A percentile compares a stretch with the other conserved stretches of the same genome.
Evolutionary conservation across 441 rosid species (phyloP).

Genomic region (Erysimum cheiri): DNA sequence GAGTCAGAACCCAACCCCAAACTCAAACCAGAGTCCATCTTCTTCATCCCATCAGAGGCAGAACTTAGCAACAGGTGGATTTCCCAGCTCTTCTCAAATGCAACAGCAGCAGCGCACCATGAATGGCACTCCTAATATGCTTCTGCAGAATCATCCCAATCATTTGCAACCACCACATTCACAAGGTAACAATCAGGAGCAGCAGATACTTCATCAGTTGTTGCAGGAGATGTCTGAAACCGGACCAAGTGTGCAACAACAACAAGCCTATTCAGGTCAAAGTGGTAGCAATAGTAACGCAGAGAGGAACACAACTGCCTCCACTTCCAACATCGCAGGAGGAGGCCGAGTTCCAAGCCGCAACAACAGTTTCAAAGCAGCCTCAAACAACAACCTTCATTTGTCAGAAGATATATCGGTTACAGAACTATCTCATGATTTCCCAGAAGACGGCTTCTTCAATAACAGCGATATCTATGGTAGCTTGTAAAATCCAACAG

Average conservation of each 20-base stretch:
- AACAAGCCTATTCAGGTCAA: conserved; percentile 51
- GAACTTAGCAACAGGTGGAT: conserved; percentile 58
- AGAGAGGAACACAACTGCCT: conserved; percentile 41
- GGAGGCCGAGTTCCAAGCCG: conserved; percentile 64
- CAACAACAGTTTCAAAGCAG: conserved; percentile 85
- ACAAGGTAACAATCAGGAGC: conserved; percentile 60
- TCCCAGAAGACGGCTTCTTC: conserved; percentile 69
- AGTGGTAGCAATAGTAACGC: conserved; percentile 56
- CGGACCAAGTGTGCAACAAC: conserved; percentile 41
- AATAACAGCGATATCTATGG: conserved; percentile 64
- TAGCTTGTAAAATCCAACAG: conserved; percentile 63
- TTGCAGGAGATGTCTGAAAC: conserved; percentile 73
- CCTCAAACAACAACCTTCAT: conserved; percentile 66
- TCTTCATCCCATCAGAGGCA: conserved; percentile 62
- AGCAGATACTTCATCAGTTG: conserved; percentile 67
- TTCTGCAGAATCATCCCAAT: conserved; percentile 56
- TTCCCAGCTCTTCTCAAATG: conserved; percentile 60
- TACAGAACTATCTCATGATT: conserved; percentile 66
- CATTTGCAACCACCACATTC: conserved; percentile 47
- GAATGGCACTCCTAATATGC: conserved; percentile 50
- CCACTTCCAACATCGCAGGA: conserved; percentile 58
- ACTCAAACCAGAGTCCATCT: conserved; percentile 64
- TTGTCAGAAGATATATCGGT: conserved; percentile 62
- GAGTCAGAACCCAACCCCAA: conserved; percentile 63
- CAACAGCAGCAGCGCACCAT: conserved; percentile 59